A percentile compares a stretch with the other conserved stretches of the same genome.
phyloP scores from a whole-genome alignment of 805 yeast genomes.

The Nakazawaea ernobii region DNA sequence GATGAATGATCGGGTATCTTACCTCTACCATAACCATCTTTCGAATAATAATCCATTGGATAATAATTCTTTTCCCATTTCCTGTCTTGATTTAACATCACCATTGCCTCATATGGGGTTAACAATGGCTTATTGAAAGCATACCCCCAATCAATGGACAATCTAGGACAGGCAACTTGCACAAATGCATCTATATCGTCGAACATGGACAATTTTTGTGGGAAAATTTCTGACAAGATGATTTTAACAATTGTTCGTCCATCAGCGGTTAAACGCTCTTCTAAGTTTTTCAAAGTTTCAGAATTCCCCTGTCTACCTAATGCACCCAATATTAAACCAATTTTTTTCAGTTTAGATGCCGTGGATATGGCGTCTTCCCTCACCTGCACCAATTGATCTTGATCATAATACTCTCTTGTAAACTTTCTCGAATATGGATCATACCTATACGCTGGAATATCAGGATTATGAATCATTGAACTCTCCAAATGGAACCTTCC shows the following conservation, averaged over 20 bases:
- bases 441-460: conserved; percentile 84
- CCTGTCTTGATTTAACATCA: conserved; percentile 67
- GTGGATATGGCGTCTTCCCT: conserved; percentile 66
- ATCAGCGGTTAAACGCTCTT: conserved; percentile 39
- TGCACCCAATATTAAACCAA: conserved; percentile 88
- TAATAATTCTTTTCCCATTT: conserved; percentile 62
- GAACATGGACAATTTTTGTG: conserved; percentile 85
- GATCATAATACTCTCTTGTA: conserved; percentile 85
- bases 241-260: conserved; percentile 76
- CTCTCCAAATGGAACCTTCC: conserved; percentile 94
- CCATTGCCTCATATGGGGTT: conserved; percentile 96
- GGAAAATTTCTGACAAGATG: conserved; percentile 87
- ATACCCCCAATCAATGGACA: conserved; percentile 98
- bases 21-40: conserved; percentile 91
- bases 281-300: conserved; percentile 63
- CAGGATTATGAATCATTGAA: conserved; percentile 96
- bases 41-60: conserved; percentile 94
- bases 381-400: conserved; percentile 69
- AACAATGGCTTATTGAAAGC: conserved; percentile 88
- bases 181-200: conserved; percentile 92
- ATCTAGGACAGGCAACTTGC: conserved; percentile 95
- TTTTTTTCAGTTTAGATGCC: conserved; percentile 54
- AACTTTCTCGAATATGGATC: conserved; percentile 93
- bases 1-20: conserved; percentile 45
- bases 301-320: conserved; percentile 94